A percentile compares a stretch with the other conserved stretches of the same genome.
Conservation (phyloP, 2,329 filamentous ascomycete species). For the Samsoniella hepiali region DNA sequence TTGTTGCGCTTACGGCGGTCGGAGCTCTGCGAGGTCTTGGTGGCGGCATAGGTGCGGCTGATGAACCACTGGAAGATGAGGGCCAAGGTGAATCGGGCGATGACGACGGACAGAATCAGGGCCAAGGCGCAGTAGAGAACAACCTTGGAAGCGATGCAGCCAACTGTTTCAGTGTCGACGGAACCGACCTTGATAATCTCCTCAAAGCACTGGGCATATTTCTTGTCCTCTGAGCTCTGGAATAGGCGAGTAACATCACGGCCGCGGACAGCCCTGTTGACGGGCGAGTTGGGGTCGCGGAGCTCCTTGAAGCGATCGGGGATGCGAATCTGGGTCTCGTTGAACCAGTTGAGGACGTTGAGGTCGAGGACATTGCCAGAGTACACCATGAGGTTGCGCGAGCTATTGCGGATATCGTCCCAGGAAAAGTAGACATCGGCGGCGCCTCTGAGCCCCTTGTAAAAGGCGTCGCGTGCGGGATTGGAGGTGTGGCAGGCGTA, state of each 20-base stretch:
- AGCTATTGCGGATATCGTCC: constrained; percentile 86
- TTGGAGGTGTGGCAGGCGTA: constrained; percentile 84
- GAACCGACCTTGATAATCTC: constrained; percentile 95
- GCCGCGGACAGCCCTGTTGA: constrained; percentile 67
- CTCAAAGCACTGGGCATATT: constrained; percentile 79
- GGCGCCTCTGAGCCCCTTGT: constrained; percentile 59
- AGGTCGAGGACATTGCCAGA: constrained; percentile 91
- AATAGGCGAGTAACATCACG: constrained; percentile 88
- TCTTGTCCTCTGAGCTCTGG: constrained; percentile 74
- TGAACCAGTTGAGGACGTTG: constrained; percentile 86
- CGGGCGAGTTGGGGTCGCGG: constrained; percentile 58
- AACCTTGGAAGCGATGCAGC: constrained; percentile 95
- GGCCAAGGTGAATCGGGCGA: constrained; percentile 82
- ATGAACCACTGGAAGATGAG: constrained; percentile 96
- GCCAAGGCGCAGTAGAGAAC: constrained; percentile 91
- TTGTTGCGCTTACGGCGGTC: constrained; percentile 80
- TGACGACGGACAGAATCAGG: constrained; percentile 87
- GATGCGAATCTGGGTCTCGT: constrained; percentile 71
- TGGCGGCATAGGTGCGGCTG: constrained; percentile 76
- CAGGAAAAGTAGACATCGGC: constrained; percentile 96
- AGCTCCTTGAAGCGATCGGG: constrained; percentile 78
- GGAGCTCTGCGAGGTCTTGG: constrained; percentile 78
- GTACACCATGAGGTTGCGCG: constrained; percentile 89
- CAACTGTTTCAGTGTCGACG: constrained; percentile 92
- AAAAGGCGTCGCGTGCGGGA: constrained; percentile 69